Evolutionary conservation across 306 rosid species (phyloP), one percentile per base, ranked within the genome.

Genomic region (Vicia faba): DNA sequence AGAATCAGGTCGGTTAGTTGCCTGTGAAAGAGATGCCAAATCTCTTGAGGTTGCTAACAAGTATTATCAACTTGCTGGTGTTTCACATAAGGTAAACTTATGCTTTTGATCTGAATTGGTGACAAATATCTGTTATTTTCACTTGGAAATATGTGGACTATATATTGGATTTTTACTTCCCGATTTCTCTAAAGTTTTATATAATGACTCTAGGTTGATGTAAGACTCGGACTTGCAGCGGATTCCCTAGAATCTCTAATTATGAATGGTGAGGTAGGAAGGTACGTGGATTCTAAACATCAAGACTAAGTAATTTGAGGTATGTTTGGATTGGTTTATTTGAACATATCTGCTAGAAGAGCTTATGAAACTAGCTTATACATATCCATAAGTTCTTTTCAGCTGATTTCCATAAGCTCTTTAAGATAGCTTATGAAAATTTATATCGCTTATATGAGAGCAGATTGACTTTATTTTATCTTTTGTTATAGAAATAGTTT

Each of bases 1-100:
- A 49, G 96, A 92, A 60, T 84, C 91, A 54, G 98, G 98, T 71
- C 79, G 75, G 66, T 84, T 92, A 79, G 88, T 89, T 68, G 96
- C 96, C 25, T 89, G 95, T 70, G 98, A 92, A 80, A 87, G 91
- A 73, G 96, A 92, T 72, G 81, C 86, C 61, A 84, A 53, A 72
- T 81, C 80, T 75, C 98, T 92, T 50, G 96, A 89, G 64, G 81
- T 87, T 55, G 98, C 98, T 9, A 86, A 80, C 69, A 89, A 85
- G 82, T 92, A 86, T 70, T 87, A 87, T 59, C 84, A 83, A 9
- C 77, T 58, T 66, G 96, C 96, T 43, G 92, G 96, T 61, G 91
- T 92, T 80, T 87, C 95, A 31, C 88, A 92, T 64, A 92, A 89
- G 86, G 98, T 92, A 80, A 70, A 59, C 78, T 59, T 61, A 29